Evolutionary conservation across 1,284 basidiomycete genomes (phyloP).

Genomic region (Moesziomyces sp.): DNA sequence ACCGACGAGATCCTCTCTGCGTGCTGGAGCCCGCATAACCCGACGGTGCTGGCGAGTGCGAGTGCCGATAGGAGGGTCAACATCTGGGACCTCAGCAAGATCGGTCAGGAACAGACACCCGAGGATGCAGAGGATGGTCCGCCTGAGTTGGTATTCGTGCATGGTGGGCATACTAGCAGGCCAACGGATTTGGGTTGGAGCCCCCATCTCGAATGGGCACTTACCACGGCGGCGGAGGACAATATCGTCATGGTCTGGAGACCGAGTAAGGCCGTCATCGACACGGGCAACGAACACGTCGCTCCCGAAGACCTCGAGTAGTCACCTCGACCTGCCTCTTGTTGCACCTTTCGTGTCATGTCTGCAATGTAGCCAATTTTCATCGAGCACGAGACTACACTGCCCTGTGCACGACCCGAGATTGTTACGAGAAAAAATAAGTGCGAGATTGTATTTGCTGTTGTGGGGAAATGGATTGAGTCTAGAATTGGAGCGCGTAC

Average conservation of each 20-base stretch:
- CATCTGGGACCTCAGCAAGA: slow-evolving; percentile 92
- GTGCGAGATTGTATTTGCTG: neutral
- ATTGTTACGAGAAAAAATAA: no score
- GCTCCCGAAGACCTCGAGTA: slow-evolving; percentile 37
- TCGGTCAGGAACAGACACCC: slow-evolving; percentile 94
- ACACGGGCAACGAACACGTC: slow-evolving; percentile 40
- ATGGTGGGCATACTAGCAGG: slow-evolving; percentile 65
- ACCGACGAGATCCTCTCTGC: slow-evolving; percentile 93
- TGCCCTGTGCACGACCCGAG: no score
- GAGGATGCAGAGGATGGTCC: slow-evolving; percentile 97
- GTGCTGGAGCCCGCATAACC: slow-evolving; percentile 91
- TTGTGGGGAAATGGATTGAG: neutral
- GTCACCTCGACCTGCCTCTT: neutral
- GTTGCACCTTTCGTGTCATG: neutral
- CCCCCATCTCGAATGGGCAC: slow-evolving; percentile 62
- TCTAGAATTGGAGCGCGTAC: slow-evolving; percentile 47
- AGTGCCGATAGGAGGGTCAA: slow-evolving; percentile 92
- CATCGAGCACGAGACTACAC: neutral
- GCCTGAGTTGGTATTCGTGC: slow-evolving; percentile 71
- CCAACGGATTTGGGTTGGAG: slow-evolving; percentile 65
- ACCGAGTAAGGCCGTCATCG: slow-evolving; percentile 45
- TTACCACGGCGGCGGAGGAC: slow-evolving; percentile 64
- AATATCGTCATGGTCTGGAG: slow-evolving; percentile 66
- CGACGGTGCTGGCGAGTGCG: slow-evolving; percentile 70
- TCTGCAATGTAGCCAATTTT: neutral